Conservation (phyloP, 2,329 filamentous ascomycete species). For the Talaromyces sp. region DNA sequence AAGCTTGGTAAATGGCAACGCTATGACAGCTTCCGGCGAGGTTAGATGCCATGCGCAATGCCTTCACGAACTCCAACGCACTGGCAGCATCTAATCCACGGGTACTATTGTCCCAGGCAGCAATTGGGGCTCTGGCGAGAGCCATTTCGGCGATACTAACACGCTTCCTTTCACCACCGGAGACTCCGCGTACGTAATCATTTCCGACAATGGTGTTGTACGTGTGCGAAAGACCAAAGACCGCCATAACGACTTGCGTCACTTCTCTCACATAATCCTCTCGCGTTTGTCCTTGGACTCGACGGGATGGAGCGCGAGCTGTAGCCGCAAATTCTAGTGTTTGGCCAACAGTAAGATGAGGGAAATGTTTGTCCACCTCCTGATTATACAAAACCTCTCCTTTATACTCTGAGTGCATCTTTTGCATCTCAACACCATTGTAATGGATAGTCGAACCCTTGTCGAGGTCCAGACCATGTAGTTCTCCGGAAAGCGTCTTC, state of each 20-base stretch:
- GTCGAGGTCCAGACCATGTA: slow-evolving; percentile 69
- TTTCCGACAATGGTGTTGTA: slow-evolving; percentile 72
- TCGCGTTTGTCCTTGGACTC: slow-evolving; percentile 58
- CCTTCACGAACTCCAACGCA: slow-evolving; percentile 66
- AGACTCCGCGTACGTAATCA: slow-evolving; percentile 66
- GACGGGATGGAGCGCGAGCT: slow-evolving; percentile 58
- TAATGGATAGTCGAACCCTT: slow-evolving; percentile 72
- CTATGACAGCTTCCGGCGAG: slow-evolving; percentile 57
- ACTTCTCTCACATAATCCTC: slow-evolving; percentile 54
- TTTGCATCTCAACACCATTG: slow-evolving; percentile 58
- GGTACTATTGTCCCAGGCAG: slow-evolving; percentile 74
- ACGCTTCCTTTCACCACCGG: slow-evolving; percentile 69
- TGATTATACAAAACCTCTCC: slow-evolving; percentile 30
- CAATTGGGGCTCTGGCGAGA: slow-evolving; percentile 57
- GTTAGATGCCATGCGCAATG: slow-evolving; percentile 60
- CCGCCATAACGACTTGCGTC: slow-evolving; percentile 64
- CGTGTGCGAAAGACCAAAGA: slow-evolving; percentile 68
- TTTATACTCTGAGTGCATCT: slow-evolving; percentile 62
- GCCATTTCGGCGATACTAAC: slow-evolving; percentile 77
- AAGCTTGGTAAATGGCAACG: slow-evolving; percentile 68
- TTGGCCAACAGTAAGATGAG: slow-evolving; percentile 67
- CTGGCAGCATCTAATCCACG: slow-evolving; percentile 68
- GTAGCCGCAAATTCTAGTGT: slow-evolving; percentile 69
- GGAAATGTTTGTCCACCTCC: slow-evolving; percentile 52
- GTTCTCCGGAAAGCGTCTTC: slow-evolving; percentile 77